Base-by-base conservation (phyloP, 1,139 yeast species). In the Pichia terricola region DNA sequence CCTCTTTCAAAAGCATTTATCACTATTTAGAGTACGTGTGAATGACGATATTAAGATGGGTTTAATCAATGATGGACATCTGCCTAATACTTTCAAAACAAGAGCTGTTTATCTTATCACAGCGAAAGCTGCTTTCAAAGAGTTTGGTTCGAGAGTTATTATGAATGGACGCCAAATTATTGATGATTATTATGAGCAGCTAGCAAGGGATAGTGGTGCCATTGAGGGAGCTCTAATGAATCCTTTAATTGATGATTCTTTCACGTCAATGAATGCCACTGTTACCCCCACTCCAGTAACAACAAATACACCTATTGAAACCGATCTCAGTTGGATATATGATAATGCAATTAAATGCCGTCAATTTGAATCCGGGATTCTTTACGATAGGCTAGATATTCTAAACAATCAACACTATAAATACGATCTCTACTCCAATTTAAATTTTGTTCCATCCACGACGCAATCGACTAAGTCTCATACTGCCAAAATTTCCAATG, bases 1-100 rank as follows among this genome's bases (percentile, higher is more conserved):
- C 45, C 70, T 91, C 50, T 91, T 91, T 67, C 94, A 88, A 59
- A 85, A 89, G 42, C 96, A 91, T 64, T 68, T 73, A 45, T 59
- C 64, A 27, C 69, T 91, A 44, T 82, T 75, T 68, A 87, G 89
- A 60, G 77, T 84, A 49, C 79, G 84, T 22, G 72, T 91, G 40
- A 73, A 78, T 28, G 85, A 85, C 49, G 83, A 77, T 34, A 94
- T 88, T 59, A 89, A 91, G 60, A 77, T 75, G 66, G 91, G 85
- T 55, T 68, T 94, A 55, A 87, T 91, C 44, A 80, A 81, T 40
- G 74, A 95, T 34, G 88, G 83, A 28, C 71, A 87, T 40, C 77
- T 91, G 53, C 96, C 98, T 1, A 84, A 81, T 52, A 84, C 96
- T 4, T 91, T 88, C 64, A 85, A 88, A 62, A 94, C 95, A 38